Evolutionary conservation across 139 green algal genomes (phyloP).

Genomic region (Coelastrella sp.): DNA sequence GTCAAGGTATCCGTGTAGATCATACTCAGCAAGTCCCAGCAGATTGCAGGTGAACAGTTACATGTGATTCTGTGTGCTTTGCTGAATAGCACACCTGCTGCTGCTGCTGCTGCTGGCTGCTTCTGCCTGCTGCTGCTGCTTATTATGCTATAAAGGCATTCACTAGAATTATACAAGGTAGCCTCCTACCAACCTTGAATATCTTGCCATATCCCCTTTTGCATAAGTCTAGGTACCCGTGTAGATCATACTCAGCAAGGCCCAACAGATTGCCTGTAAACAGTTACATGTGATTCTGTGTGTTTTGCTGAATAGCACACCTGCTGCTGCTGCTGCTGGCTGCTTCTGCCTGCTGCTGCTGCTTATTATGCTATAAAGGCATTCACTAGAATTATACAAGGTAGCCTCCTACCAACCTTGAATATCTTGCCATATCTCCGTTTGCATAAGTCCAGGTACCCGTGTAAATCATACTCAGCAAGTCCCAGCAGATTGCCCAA

Average conservation of each 20-base stretch:
- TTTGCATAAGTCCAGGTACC: constrained; percentile 43
- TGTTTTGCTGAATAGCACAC: too few relatives aligned
- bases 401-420: neutral
- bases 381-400: neutral
- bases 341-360: too few relatives aligned
- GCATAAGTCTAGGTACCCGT: constrained; percentile 48
- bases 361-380: too few relatives aligned
- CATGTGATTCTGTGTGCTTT: too few relatives aligned
- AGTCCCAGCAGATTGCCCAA: constrained; percentile 53
- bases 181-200: constrained; percentile 41
- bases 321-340: too few relatives aligned
- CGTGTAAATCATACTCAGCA: constrained; percentile 32
- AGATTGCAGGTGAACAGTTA: too few relatives aligned
- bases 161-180: neutral
- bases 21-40: constrained; percentile 33
- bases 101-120: too few relatives aligned
- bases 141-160: too few relatives aligned
- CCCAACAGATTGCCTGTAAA: constrained; percentile 42
- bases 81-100: too few relatives aligned
- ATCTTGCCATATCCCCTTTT: constrained; percentile 51
- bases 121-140: too few relatives aligned
- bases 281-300: too few relatives aligned
- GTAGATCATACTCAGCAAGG: constrained; percentile 37
- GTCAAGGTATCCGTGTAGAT: constrained; percentile 39
- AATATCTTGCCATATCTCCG: constrained; percentile 58